Evolutionary conservation across 2,329 filamentous ascomycete species (phyloP).

Genomic region (Pestalotiopsis sp.): DNA sequence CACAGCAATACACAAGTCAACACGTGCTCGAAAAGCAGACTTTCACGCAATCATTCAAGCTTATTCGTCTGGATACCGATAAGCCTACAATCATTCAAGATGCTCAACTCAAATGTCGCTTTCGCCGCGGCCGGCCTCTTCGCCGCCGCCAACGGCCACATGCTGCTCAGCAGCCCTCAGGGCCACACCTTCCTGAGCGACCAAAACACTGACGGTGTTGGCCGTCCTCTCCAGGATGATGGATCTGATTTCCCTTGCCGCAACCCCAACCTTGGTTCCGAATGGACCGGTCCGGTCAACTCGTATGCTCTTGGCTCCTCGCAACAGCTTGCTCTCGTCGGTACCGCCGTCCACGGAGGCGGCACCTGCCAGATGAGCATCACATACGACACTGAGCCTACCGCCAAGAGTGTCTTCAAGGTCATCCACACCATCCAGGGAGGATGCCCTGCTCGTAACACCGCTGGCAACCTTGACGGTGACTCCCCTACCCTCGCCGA

Average conservation of each 20-base stretch:
- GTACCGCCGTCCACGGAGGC: conserved; percentile 81
- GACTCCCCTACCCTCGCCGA: conserved; percentile 42
- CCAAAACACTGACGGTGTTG: conserved; percentile 47
- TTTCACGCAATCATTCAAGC: neutral
- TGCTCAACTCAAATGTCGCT: conserved; percentile 52
- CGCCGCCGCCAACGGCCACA: conserved; percentile 69
- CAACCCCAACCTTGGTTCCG: conserved; percentile 46
- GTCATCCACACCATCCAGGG: conserved; percentile 89
- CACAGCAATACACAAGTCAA: neutral
- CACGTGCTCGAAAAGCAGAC: neutral
- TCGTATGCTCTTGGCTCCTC: conserved; percentile 63
- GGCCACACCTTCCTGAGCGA: conserved; percentile 56
- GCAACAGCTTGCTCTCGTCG: conserved; percentile 67
- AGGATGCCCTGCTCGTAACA: conserved; percentile 72
- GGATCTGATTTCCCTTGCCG: conserved; percentile 87
- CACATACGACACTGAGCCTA: conserved; percentile 75
- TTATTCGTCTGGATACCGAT: conserved; percentile 45
- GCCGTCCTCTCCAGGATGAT: conserved; percentile 56
- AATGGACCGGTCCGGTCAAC: conserved; percentile 45
- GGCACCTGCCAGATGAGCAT: conserved; percentile 90
- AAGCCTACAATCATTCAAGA: conserved; percentile 45
- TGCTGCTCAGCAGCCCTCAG: conserved; percentile 70
- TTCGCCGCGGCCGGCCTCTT: conserved; percentile 57
- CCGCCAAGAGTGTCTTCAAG: conserved; percentile 73
- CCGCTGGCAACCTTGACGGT: conserved; percentile 59